Base-by-base conservation (phyloP, 148 eudicot genomes). In the Chenopodium berlandieri region DNA sequence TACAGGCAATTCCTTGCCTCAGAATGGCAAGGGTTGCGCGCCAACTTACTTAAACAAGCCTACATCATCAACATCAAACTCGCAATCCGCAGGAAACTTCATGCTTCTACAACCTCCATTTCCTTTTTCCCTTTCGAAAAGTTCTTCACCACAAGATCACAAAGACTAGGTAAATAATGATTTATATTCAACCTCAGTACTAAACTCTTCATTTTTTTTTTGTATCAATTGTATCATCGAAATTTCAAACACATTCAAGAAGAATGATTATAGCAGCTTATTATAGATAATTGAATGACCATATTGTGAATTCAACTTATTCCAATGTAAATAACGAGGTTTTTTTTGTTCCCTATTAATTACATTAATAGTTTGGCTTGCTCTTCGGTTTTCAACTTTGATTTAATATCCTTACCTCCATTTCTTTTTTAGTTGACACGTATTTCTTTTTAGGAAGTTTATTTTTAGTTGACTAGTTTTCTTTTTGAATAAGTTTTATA, bases 121-220 rank as follows among this genome's bases (percentile, higher is more conserved):
- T 25, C 85, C 90, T 16, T 89, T 84, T 76, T 82, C 89, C 1
- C 58, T 90, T 0, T 81, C 87, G 0, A 85, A 80, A 63, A 83
- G 80, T 74, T 75, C 88, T 67, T 83, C 88, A 13, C 20, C 75
- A 25, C 31, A 85, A 79, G 75, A 82, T 80, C 73, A 65, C 19
- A 70, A 31, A 66, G 73, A 84, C 73, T 62, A 83, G 79, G 75
- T 79, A 68, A 19, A 67, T 66, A 78, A 1, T 73, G 78, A 54
- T 34, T 63, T 48, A 20, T 70, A 70, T 71, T 9, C 62, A 69
- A 72, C 50, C 73, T 27, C 58, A 58, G 31, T n/a, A 22, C 34
- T 70, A 10, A 56, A 19, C 71, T 13, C 66, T 62, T 62, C 37
- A 64, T 66, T 20, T 14, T 14, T 14, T 23, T 9, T n/a, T 77